Base-by-base conservation (phyloP, 345 rosid genomes). In the Fremontodendron californicum region DNA sequence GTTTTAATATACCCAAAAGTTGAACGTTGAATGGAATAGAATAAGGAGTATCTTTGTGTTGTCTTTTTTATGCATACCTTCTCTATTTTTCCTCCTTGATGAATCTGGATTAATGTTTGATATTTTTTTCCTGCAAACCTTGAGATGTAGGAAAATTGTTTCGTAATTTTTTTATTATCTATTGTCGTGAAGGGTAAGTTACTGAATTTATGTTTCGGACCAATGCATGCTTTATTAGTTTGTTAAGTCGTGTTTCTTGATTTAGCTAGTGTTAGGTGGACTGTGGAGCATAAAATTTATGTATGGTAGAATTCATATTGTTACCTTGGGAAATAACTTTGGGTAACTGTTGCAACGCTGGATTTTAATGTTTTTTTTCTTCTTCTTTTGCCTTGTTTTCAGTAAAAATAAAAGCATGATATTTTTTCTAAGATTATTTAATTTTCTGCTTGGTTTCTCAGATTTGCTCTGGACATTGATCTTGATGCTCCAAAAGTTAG, bases 381-480 rank as follows among this genome's bases (percentile, higher is more conserved):
- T 73, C 1, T 61, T 60, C 19, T 27, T 62, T n/a, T 71, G 33
- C 21, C 12, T 27, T 63, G 1, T 13, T 21, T 46, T 75, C 3
- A n/a, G 4, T 31, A 35, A n/a, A 21, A 8, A 43, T 16, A 43
- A 74, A 60, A 49, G 39, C 64, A n/a, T n/a, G 18, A 39, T 40
- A n/a, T 13, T 62, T 62, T 31, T n/a, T 10, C 48, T 39, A 19
- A 3, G 71, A 70, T 46, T 29, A 70, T 70, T 48, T 48, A 25
- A 57, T 40, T 80, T 61, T 82, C 49, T 75, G 75, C 64, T 82
- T 84, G 71, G 60, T 79, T 77, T 82, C 72, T 72, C 89, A 96
- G 99, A 79, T 96, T 96, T 84, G 93, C 99, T 79, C 97, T 96
- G 72, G 98, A 96, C 83, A 93, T 96, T 82, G 98, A 96, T 87